Evolutionary conservation across 2,329 filamentous ascomycete species (phyloP).

Genomic region (Cladophialophora yegresii): DNA sequence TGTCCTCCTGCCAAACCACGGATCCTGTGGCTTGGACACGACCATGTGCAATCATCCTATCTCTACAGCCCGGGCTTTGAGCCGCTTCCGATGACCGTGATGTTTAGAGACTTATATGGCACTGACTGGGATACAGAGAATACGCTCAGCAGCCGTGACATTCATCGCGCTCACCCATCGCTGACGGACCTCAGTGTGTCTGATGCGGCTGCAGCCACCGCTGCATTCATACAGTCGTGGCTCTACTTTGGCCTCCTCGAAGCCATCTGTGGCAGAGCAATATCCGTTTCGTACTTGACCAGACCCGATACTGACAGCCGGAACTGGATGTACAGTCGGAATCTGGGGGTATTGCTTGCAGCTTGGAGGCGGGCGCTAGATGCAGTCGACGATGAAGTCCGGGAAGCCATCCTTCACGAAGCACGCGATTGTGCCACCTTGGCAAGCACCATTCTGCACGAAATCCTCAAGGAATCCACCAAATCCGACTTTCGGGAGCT

Average conservation of each 20-base stretch:
- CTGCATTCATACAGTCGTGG: not conserved
- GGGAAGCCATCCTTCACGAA: not conserved
- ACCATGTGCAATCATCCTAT: not conserved
- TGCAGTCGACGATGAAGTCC: not conserved
- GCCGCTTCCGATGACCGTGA: not conserved
- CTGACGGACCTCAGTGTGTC: not conserved
- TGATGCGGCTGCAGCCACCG: not conserved
- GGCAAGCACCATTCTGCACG: not conserved
- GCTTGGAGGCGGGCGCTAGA: not conserved
- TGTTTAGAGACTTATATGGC: not conserved
- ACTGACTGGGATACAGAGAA: not conserved
- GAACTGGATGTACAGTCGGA: not conserved
- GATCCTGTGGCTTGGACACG: not conserved
- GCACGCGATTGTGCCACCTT: not conserved
- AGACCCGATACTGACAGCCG: not conserved
- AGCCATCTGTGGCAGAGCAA: not conserved
- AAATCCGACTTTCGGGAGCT: not conserved
- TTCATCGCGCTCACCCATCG: not conserved
- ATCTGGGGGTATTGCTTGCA: not conserved
- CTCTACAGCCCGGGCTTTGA: not conserved
- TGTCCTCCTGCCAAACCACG: not conserved
- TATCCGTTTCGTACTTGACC: not conserved
- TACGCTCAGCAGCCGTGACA: not conserved
- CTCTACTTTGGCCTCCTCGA: slow-evolving; percentile 1
- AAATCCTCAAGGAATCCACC: not conserved